Conservation (phyloP, 352 stramenopile species). For the Pythium sukuiense region DNA sequence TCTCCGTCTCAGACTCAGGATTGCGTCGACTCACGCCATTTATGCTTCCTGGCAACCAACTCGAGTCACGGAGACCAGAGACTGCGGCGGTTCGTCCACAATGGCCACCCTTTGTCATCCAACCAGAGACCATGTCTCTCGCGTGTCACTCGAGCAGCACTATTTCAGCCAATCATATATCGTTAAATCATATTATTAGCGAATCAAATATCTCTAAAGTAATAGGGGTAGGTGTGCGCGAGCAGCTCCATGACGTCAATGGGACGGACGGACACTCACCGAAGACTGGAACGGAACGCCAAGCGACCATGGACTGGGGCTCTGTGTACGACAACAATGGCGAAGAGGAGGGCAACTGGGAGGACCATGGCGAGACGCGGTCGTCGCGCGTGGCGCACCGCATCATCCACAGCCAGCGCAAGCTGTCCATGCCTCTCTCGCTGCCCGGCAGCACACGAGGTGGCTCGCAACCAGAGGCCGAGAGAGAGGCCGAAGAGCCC, state of each 20-base stretch:
- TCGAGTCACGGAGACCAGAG: no score
- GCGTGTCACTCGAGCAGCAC: not conserved
- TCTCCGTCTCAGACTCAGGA: not conserved
- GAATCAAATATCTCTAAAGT: not conserved
- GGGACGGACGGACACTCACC: not conserved
- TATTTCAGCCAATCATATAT: not conserved
- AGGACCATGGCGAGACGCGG: conserved; percentile 71
- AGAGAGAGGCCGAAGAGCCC: not conserved
- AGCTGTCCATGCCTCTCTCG: conserved; percentile 51
- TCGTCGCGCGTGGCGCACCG: conserved; percentile 70
- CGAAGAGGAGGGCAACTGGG: conserved; percentile 58
- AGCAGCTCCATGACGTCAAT: not conserved
- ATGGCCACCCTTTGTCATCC: conserved; percentile 2
- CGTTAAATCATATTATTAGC: not conserved
- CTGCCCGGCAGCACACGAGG: conserved; percentile 16
- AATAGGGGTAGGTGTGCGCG: not conserved
- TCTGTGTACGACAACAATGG: conserved; percentile 73
- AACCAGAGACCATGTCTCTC: not conserved
- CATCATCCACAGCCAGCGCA: conserved; percentile 63
- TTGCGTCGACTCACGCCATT: not conserved
- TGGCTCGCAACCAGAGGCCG: conserved; percentile 4
- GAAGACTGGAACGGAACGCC: not conserved
- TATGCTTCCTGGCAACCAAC: no score
- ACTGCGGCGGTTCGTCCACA: not conserved
- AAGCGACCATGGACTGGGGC: conserved; percentile 69